A percentile compares a stretch with the other conserved stretches of the same genome.
Conservation (phyloP, 1,284 basidiomycete genomes). For the Moesziomyces sp. region DNA sequence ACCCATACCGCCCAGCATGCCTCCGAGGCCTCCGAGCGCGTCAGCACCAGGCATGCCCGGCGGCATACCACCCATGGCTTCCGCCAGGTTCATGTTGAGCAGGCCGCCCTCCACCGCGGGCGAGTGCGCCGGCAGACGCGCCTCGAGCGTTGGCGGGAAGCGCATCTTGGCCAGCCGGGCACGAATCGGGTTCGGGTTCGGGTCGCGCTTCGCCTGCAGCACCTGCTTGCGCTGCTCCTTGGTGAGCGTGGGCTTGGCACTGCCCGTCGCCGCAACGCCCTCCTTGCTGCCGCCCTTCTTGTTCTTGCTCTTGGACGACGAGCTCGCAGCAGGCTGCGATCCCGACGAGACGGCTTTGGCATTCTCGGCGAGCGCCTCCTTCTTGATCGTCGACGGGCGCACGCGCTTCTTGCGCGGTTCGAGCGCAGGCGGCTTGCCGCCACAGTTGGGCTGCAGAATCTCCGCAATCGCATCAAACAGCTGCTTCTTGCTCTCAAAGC, state of each 20-base stretch:
- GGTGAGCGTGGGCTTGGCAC: constrained; percentile 33
- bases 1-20: constrained; percentile 64
- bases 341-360: constrained; percentile 27
- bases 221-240: constrained; percentile 37
- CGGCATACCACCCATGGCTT: constrained; percentile 60
- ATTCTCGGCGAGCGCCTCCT: constrained; percentile 43
- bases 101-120: constrained; percentile 59
- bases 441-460: constrained; percentile 52
- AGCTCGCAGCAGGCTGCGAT: constrained; percentile 15
- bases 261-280: constrained; percentile 7
- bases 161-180: constrained; percentile 38
- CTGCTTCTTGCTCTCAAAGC: constrained; percentile 79
- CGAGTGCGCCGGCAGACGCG: constrained; percentile 58
- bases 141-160: constrained; percentile 45
- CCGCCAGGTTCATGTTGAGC: constrained; percentile 61
- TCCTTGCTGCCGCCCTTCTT: constrained; percentile 20
- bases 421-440: constrained; percentile 58
- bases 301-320: constrained; percentile 28
- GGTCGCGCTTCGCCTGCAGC: constrained; percentile 28
- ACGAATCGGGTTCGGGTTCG: constrained; percentile 49
- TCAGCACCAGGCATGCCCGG: constrained; percentile 41
- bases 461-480: constrained; percentile 69
- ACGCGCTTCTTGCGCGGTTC: constrained; percentile 42
- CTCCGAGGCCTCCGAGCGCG: constrained; percentile 58
- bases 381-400: constrained; percentile 37